Conservation (phyloP, 108 stramenopile genomes). For the Mediolabrus comicus region DNA sequence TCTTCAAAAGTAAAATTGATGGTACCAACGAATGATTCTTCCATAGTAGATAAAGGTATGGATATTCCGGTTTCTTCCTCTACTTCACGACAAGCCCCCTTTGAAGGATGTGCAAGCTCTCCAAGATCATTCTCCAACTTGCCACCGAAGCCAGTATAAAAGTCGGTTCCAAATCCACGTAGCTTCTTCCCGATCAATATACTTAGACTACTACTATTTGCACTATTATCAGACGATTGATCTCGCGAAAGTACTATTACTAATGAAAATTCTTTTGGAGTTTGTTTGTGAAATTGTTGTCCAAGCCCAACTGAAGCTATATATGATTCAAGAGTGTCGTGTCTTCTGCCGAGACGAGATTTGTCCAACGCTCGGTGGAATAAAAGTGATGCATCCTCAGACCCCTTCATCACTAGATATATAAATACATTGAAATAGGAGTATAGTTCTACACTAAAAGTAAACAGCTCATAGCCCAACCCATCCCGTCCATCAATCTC, state of each 20-base stretch:
- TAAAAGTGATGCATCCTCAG: neutral
- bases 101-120: slow-evolving; percentile 34
- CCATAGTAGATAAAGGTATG: slow-evolving; percentile 43
- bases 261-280: neutral
- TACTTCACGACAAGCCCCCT: slow-evolving; percentile 67
- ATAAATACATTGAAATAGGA: too few species aligned
- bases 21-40: slow-evolving; percentile 51
- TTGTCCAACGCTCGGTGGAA: neutral
- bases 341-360: neutral
- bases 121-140: slow-evolving; percentile 46
- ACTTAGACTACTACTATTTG: slow-evolving; percentile 21
- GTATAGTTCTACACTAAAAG: too few species aligned
- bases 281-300: neutral
- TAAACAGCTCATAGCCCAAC: too few species aligned
- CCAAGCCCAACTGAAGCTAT: neutral
- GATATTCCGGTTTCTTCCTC: slow-evolving; percentile 66
- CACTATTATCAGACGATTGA: neutral
- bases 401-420: too few species aligned
- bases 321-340: neutral
- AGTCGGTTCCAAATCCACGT: slow-evolving; percentile 72
- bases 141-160: slow-evolving; percentile 78
- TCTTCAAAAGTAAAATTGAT: slow-evolving; percentile 72
- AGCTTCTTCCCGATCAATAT: slow-evolving; percentile 71
- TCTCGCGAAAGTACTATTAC: neutral
- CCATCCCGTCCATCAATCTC: too few species aligned